Percentiles rank a stretch among this genome's conserved stretches.
phyloP scores from a whole-genome alignment of 768 basidiomycete genomes.

The Mycena kentingensis region DNA sequence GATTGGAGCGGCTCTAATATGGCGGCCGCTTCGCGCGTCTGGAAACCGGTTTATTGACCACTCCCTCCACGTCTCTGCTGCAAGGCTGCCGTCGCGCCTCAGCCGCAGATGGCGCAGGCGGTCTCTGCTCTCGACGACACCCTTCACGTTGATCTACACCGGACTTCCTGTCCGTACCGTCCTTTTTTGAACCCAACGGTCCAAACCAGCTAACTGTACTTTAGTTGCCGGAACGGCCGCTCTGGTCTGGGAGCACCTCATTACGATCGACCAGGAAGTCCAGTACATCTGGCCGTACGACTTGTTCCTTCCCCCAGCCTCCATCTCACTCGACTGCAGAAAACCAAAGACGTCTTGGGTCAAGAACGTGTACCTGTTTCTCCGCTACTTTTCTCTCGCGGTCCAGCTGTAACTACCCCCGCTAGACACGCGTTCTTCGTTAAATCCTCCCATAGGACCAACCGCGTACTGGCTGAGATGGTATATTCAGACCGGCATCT shows the following conservation, averaged over 20 bases:
- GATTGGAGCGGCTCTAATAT: too few species aligned
- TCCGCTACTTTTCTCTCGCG: slow-evolving; percentile 16
- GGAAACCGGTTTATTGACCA: not conserved
- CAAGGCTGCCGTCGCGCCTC: not conserved
- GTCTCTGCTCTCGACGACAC: not conserved
- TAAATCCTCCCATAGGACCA: slow-evolving; percentile 1
- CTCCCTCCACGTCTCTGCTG: not conserved
- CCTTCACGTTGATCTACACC: slow-evolving; percentile 11
- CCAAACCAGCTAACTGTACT: not conserved
- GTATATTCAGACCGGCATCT: slow-evolving; percentile 4
- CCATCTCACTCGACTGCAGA: slow-evolving; percentile 1
- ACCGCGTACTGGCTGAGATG: slow-evolving; percentile 12
- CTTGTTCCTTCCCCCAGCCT: not conserved
- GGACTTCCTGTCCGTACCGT: slow-evolving; percentile 11
- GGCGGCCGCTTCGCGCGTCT: not conserved
- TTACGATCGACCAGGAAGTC: slow-evolving; percentile 35
- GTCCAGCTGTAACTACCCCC: slow-evolving; percentile 9
- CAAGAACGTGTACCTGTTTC: slow-evolving; percentile 12
- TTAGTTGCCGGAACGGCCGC: slow-evolving; percentile 21
- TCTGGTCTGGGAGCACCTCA: slow-evolving; percentile 32
- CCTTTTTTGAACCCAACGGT: too few species aligned
- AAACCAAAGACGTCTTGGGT: slow-evolving; percentile 18
- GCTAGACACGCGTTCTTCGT: not conserved
- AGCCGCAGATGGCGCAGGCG: not conserved
- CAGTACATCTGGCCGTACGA: slow-evolving; percentile 33